Conservation (phyloP, 2,329 filamentous ascomycete species). For the Apiospora sp. region DNA sequence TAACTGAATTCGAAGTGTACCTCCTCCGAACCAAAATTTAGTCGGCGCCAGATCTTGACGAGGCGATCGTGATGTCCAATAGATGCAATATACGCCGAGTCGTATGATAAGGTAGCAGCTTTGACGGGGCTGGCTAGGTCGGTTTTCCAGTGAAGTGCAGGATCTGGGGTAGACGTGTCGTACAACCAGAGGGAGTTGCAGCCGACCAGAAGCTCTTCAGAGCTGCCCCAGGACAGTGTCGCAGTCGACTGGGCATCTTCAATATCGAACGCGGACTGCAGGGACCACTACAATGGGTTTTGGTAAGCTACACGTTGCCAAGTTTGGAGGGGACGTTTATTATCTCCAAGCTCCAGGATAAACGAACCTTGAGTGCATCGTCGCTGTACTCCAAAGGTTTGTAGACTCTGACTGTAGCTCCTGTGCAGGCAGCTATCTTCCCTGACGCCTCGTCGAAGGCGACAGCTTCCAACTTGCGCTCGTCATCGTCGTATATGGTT, state of each 20-base stretch:
- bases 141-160: constrained; percentile 75
- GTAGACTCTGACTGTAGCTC: constrained; percentile 76
- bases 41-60: constrained; percentile 90
- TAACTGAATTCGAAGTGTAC: constrained; percentile 91
- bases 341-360: constrained; percentile 9
- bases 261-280: constrained; percentile 68
- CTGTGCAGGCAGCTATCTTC: constrained; percentile 81
- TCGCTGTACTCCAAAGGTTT: constrained; percentile 75
- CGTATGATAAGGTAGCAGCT: constrained; percentile 82
- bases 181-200: constrained; percentile 76
- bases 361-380: constrained; percentile 75
- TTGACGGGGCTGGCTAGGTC: constrained; percentile 76
- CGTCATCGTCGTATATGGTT: constrained; percentile 87
- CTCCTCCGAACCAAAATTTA: constrained; percentile 84
- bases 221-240: constrained; percentile 83
- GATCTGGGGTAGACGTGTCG: constrained; percentile 53
- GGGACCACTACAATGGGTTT: constrained; percentile 59
- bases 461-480: constrained; percentile 73
- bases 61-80: constrained; percentile 80
- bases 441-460: constrained; percentile 83
- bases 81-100: constrained; percentile 86
- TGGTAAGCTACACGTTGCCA: constrained; percentile 21
- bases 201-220: constrained; percentile 85
- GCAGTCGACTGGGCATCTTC: constrained; percentile 56
- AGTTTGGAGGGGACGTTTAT: constrained; percentile 13